These are phyloP conservation scores for Basipetospora chlamydospora DNA, from an alignment of 2,329 filamentous ascomycete species.

Conservation along the genomic window DNA sequence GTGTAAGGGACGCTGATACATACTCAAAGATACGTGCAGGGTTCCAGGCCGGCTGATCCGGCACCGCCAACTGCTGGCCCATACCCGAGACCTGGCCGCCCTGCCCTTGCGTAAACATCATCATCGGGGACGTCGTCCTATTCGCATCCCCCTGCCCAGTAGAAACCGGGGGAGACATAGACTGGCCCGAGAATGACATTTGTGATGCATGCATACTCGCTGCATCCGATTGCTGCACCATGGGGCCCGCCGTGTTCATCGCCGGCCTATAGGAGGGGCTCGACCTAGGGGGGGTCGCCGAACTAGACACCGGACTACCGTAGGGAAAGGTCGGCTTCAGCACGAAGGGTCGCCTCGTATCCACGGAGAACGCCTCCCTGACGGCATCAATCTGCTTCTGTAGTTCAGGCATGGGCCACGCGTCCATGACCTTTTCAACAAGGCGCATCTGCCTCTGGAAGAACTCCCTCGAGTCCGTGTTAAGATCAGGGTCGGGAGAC, in stretches of 20 bases:
- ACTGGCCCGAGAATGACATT: not conserved
- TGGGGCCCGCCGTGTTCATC: constrained; percentile 29
- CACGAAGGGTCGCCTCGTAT: constrained; percentile 72
- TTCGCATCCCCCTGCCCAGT: constrained; percentile 1
- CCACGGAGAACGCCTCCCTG: constrained; percentile 79
- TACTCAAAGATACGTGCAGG: constrained; percentile 83
- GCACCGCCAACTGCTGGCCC: constrained; percentile 40
- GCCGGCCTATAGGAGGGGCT: constrained; percentile 29
- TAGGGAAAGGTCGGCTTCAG: constrained; percentile 80
- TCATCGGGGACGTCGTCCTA: constrained; percentile 3
- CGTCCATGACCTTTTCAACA: constrained; percentile 67
- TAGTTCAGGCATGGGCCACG: constrained; percentile 82
- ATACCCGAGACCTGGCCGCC: constrained; percentile 15
- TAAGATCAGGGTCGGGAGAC: constrained; percentile 80
- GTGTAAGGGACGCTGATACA: constrained; percentile 25
- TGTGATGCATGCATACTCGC: not conserved
- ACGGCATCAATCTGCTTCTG: constrained; percentile 81
- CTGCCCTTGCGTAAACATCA: constrained; percentile 6
- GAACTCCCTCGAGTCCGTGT: constrained; percentile 70
- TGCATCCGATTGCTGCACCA: constrained; percentile 17
- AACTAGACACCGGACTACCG: constrained; percentile 57
- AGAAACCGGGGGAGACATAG: constrained; percentile 1
- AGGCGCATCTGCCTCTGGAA: constrained; percentile 92
- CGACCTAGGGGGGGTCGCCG: constrained; percentile 42
- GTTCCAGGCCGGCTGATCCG: constrained; percentile 62